These are phyloP conservation scores for Kingdonia uniflora DNA, from an alignment of 164 flowering plant genomes.

Conservation along the genomic window DNA sequence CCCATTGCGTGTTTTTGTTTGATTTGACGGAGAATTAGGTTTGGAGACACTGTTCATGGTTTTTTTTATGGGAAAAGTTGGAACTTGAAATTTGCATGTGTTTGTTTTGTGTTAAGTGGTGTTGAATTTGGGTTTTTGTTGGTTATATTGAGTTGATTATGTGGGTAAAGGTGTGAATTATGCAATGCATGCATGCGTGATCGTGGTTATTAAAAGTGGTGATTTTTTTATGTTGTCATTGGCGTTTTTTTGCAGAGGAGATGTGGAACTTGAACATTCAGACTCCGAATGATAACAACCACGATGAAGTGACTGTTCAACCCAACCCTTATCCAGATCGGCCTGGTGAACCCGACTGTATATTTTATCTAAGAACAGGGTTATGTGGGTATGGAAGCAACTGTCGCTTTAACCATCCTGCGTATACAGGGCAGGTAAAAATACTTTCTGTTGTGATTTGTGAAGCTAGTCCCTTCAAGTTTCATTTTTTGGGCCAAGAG, in stretches of 20 bases:
- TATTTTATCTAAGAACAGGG: conserved; percentile 57
- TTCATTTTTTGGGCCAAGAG: not conserved
- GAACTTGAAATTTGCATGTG: not conserved
- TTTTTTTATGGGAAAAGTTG: no score
- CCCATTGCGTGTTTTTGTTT: no score
- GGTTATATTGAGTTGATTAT: not conserved
- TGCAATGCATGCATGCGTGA: conserved; percentile 4
- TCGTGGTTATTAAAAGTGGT: not conserved
- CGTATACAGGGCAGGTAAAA: conserved; percentile 32
- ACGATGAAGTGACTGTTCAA: conserved; percentile 21
- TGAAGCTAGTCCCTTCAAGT: no score
- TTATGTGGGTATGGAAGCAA: conserved; percentile 55
- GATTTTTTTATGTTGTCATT: not conserved
- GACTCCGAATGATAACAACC: conserved; percentile 18
- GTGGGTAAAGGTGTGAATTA: not conserved
- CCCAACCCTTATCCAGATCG: conserved; percentile 44
- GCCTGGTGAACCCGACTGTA: conserved; percentile 61
- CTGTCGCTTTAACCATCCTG: conserved; percentile 63
- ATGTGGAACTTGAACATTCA: conserved; percentile 34
- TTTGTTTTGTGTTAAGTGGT: not conserved
- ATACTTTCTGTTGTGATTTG: no score
- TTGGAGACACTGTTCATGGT: no score
- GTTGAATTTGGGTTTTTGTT: no score
- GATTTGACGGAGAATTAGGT: no score
- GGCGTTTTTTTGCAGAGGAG: conserved; percentile 24